Evolutionary conservation across 805 yeast genomes (phyloP), one percentile per base, ranked within the genome.

Genomic region (Metschnikowia chrysomelidarum): DNA sequence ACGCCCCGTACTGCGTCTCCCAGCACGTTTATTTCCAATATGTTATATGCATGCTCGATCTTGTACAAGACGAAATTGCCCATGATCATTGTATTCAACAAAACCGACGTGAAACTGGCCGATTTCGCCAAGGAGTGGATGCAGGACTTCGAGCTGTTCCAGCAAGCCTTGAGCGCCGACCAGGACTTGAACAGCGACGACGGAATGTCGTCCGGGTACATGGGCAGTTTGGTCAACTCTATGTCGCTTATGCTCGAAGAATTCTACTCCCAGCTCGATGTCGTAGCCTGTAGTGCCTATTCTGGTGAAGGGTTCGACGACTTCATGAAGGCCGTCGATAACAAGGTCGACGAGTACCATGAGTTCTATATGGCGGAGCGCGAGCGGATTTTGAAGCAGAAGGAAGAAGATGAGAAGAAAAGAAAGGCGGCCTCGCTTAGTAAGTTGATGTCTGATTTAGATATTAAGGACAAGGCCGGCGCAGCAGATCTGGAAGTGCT

Each of bases 1-100:
- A 93, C 98, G 1, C 98, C 98, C 32, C 75, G 98, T 57, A 84
- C 89, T 42, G 69, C 95, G 2, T 81, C 94, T 2, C 98, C 98
- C 27, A 85, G 96, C 0, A 93, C 99, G 2, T 93, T 93, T 60
- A 93, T 93, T 77, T 89, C 98, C 35, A 93, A 93, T 60, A 93
- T 93, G 99, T 74, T 93, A 21, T 93, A 93, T 56, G 98, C 99
- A 0, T 93, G 98, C 65, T 91, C 98, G 6, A 91, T 93, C 32
- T 71, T 93, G 30, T 93, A 93, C 68, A 93, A 93, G 63, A 91
- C 97, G 15, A 89, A 91, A 56, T 72, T 93, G 37, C 99, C 99
- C 12, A 88, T 93, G 96, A 82, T 93, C 51, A 74, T 93, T 18
- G 98, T 93, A 1, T 93, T 93, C 71, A 93, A 93, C 66, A 93